Percentiles rank a stretch among this genome's conserved stretches.
Evolutionary conservation across 2,329 filamentous ascomycete species (phyloP).

Genomic region (Penicillium sp.): DNA sequence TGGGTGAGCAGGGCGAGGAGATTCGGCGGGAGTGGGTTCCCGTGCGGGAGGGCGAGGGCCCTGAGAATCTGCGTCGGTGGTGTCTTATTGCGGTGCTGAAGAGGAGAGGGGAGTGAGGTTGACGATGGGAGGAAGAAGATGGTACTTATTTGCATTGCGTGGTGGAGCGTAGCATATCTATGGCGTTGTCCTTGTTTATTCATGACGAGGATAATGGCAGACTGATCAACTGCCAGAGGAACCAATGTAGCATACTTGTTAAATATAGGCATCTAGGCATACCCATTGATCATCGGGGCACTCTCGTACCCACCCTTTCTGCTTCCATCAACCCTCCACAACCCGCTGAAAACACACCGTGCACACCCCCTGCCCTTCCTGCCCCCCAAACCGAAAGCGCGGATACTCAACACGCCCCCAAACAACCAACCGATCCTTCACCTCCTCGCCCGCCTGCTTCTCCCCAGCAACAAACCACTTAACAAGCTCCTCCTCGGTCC

Average conservation of each 20-base stretch:
- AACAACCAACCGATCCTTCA: slow-evolving; percentile 54
- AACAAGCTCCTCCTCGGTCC: slow-evolving; percentile 85
- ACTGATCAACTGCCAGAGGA: background rate
- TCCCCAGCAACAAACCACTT: slow-evolving; percentile 68
- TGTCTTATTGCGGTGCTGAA: slow-evolving; percentile 54
- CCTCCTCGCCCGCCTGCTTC: slow-evolving; percentile 7
- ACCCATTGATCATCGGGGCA: no score
- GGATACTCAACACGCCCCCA: slow-evolving; percentile 75
- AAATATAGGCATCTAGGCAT: background rate
- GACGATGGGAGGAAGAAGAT: background rate
- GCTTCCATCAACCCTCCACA: slow-evolving; percentile 2
- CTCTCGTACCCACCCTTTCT: no score
- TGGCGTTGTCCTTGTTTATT: background rate
- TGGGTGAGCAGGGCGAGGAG: slow-evolving; percentile 39
- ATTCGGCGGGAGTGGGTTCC: slow-evolving; percentile 48
- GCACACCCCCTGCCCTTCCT: slow-evolving; percentile 84
- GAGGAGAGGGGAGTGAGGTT: slow-evolving; percentile 10
- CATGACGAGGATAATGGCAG: background rate
- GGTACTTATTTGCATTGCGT: background rate
- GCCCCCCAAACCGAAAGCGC: slow-evolving; percentile 85
- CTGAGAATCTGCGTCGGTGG: slow-evolving; percentile 59
- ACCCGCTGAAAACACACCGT: slow-evolving; percentile 75
- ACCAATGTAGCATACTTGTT: background rate
- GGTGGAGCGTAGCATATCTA: no score
- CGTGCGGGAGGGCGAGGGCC: slow-evolving; percentile 49